phyloP scores from a whole-genome alignment of 768 basidiomycete species.

The Gelatoporia subvermispora region DNA sequence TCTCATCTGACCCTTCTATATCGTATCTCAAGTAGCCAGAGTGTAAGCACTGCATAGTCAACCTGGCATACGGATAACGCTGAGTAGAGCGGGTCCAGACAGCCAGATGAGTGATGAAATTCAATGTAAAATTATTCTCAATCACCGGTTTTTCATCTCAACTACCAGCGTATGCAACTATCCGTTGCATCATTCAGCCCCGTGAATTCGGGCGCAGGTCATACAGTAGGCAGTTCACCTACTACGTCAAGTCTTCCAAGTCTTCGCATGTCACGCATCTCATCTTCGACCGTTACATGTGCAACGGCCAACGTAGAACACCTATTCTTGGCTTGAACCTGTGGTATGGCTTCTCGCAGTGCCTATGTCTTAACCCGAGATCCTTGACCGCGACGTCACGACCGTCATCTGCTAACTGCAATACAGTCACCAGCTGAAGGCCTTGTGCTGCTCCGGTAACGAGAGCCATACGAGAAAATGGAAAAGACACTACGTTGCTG shows the following conservation, averaged over 20 bases:
- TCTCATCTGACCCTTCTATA: too few relatives aligned
- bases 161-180: constrained; percentile 25
- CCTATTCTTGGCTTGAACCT: constrained; percentile 17
- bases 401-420: constrained; percentile 24
- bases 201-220: background rate
- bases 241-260: constrained; percentile 47
- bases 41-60: too few relatives aligned
- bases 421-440: constrained; percentile 22
- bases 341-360: constrained; percentile 9
- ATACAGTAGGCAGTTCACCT: constrained; percentile 11
- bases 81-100: too few relatives aligned
- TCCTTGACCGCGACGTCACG: constrained; percentile 17
- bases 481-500: background rate
- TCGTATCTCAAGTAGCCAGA: too few relatives aligned
- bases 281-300: constrained; percentile 37
- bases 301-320: constrained; percentile 23
- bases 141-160: constrained; percentile 2
- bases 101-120: too few relatives aligned
- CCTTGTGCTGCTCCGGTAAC: constrained; percentile 37
- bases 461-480: constrained; percentile 25
- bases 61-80: too few relatives aligned
- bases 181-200: constrained; percentile 25
- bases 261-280: constrained; percentile 34
- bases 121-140: too few relatives aligned
- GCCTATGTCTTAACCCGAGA: constrained; percentile 4